Base-by-base conservation (phyloP, 192 early-diverging fungal genomes). In the Gaertneriomyces sp. region DNA sequence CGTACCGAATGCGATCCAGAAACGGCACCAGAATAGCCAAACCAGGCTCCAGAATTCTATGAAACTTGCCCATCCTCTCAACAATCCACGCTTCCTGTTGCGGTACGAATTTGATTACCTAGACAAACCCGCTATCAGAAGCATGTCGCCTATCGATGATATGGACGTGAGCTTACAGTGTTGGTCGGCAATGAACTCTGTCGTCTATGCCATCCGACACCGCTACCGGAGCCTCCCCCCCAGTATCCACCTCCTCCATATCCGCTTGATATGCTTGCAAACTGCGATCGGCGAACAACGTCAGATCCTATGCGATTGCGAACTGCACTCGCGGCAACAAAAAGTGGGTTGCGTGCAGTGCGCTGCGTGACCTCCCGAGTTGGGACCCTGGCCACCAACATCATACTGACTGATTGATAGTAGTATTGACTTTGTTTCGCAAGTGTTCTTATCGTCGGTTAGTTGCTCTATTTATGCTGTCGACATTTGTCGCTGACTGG, bases 31-130 rank as follows among this genome's bases (percentile, higher is more conserved):
- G 79, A 40, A 98, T 86, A 19, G 93, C 91, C 9, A 98, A 84
- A 20, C 95, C 95, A 2, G 93, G 93, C 46, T 93, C 89, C 8
- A 98, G 76, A 46, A 93, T 84, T n/a, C 74, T 64, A 56, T 81
- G 55, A 58, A 83, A 83, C 49, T 64, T 76, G 33, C 96, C 96
- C 90, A 98, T 94, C 25, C 96, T 88, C 79, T 98, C 96, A 9
- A 98, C 89, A 25, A 98, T 87, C 92, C 94, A 96, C 5, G 94
- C 92, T 76, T 96, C 93, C 73, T 96, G 93, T 78, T 98, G 93
- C 45, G 96, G 96, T 16, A 98, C 96, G 78, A 98, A 98, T 79
- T 96, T 96, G 71, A 98, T 73, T 43, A 78, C 59, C 65, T 76
- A 60, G 39, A 57, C 49, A 6, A 51, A 51, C 49, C n/a, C 49